Percentiles rank a stretch among this genome's conserved stretches.
These are phyloP conservation scores for Scutellospora calospora DNA, from an alignment of 371 early-diverging fungal genomes.

Conservation along the genomic window DNA sequence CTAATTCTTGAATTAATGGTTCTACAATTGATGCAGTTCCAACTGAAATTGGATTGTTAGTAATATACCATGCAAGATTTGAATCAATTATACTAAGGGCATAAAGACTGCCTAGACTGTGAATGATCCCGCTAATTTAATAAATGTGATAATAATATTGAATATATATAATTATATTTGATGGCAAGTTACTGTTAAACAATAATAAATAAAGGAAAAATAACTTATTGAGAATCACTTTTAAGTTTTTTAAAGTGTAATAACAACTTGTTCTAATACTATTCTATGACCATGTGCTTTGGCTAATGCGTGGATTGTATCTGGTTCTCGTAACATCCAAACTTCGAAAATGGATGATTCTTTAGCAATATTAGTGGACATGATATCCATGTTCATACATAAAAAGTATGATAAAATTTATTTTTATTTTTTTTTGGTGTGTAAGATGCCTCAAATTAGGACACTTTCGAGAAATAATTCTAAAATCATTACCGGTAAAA, in stretches of 20 bases:
- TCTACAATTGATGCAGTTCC: constrained; percentile 53
- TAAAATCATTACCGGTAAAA: no score
- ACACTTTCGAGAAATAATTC: no score
- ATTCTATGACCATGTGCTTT: constrained; percentile 73
- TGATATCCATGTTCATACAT: constrained; percentile 57
- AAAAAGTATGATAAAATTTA: no score
- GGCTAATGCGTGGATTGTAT: constrained; percentile 68
- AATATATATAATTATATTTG: background rate
- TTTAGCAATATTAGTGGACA: constrained; percentile 53
- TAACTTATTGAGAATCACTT: constrained; percentile 48
- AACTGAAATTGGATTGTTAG: constrained; percentile 56
- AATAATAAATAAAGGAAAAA: background rate
- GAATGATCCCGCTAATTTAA: constrained; percentile 48
- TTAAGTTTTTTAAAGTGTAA: constrained; percentile 48
- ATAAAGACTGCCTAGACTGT: constrained; percentile 57
- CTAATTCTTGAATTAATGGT: constrained; percentile 52
- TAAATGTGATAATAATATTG: background rate
- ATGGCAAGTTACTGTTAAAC: background rate
- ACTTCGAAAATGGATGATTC: constrained; percentile 67
- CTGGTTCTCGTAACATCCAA: constrained; percentile 78
- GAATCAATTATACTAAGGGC: constrained; percentile 47
- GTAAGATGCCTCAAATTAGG: no score
- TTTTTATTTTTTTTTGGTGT: no score
- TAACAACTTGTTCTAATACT: constrained; percentile 60
- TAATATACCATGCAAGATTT: constrained; percentile 65